A percentile compares a stretch with the other conserved stretches of the same genome.
Conservation (phyloP, 176 grass and related monocot genomes). For the Aegilops umbellulata region DNA sequence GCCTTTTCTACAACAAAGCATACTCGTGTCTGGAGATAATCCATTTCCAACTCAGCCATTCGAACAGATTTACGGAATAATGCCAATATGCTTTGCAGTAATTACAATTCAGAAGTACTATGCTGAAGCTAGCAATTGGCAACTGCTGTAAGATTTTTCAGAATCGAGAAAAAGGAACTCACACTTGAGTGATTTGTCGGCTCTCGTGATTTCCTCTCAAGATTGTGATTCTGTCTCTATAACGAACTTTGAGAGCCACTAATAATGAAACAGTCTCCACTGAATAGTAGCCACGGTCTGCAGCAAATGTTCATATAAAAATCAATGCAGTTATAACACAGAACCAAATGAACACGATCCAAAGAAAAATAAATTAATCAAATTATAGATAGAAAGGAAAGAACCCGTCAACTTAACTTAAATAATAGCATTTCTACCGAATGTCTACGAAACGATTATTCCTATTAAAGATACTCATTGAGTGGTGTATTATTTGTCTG, state of each 20-base stretch:
- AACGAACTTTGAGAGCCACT: constrained; percentile 72
- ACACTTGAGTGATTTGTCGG: constrained; percentile 88
- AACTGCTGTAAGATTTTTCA: constrained; percentile 18
- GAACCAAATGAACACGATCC: constrained; percentile 6
- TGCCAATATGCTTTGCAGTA: not conserved
- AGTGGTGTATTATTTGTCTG: not conserved
- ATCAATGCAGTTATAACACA: constrained; percentile 5
- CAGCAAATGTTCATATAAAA: constrained; percentile 28
- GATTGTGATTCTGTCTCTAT: constrained; percentile 79
- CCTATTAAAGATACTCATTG: not conserved
- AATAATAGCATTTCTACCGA: not conserved
- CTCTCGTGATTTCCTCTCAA: constrained; percentile 79
- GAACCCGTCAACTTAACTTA: not conserved
- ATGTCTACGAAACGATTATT: not conserved
- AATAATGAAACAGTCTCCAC: constrained; percentile 64
- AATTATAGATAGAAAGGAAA: constrained; percentile 25
- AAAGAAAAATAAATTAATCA: not conserved
- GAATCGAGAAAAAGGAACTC: constrained; percentile 36
- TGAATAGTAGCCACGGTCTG: constrained; percentile 83
- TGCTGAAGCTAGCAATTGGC: constrained; percentile 20
- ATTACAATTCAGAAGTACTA: not conserved
- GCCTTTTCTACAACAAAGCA: not conserved
- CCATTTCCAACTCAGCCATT: not conserved
- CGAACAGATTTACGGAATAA: not conserved
- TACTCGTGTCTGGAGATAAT: not conserved